Evolutionary conservation across 495 filamentous ascomycete genomes (phyloP).

Genomic region (Thermochaetoides thermophila): DNA sequence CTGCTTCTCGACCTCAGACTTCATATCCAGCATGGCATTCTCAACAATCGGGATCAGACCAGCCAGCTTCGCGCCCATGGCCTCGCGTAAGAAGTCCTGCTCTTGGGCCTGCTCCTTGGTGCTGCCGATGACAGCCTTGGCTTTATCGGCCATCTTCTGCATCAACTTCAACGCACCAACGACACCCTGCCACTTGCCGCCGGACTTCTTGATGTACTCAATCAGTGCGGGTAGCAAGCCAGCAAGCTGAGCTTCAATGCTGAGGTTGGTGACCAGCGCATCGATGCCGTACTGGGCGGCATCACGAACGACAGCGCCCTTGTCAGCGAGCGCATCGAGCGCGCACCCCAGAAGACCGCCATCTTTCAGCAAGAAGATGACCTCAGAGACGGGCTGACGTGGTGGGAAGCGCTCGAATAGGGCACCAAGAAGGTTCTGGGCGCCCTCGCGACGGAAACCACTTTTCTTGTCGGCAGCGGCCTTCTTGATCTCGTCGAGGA

Average conservation of each 20-base stretch:
- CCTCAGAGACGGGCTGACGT: constrained; percentile 63
- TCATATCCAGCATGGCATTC: constrained; percentile 90
- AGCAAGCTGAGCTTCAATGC: constrained; percentile 64
- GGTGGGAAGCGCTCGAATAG: constrained; percentile 79
- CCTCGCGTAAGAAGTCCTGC: constrained; percentile 77
- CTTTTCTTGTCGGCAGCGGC: constrained; percentile 91
- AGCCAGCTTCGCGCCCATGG: constrained; percentile 85
- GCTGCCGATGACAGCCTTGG: constrained; percentile 65
- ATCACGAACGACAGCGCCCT: constrained; percentile 74
- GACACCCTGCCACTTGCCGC: constrained; percentile 91
- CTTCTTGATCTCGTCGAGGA: constrained; percentile 62
- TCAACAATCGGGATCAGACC: constrained; percentile 85
- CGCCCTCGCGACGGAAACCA: constrained; percentile 69
- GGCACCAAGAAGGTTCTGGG: constrained; percentile 88
- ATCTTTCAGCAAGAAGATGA: constrained; percentile 65
- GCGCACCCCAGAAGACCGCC: constrained; percentile 56
- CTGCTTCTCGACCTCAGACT: constrained; percentile 77
- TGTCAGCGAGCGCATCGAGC: constrained; percentile 81
- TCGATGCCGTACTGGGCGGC: constrained; percentile 90
- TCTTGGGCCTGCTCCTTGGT: constrained; percentile 64
- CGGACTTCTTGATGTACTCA: constrained; percentile 58
- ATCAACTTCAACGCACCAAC: constrained; percentile 72
- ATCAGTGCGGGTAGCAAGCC: constrained; percentile 61
- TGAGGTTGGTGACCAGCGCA: constrained; percentile 64
- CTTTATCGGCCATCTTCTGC: constrained; percentile 83